Evolutionary conservation across 305 asterid species (phyloP), one percentile per base, ranked within the genome.

Genomic region (Rubia tinctorum): DNA sequence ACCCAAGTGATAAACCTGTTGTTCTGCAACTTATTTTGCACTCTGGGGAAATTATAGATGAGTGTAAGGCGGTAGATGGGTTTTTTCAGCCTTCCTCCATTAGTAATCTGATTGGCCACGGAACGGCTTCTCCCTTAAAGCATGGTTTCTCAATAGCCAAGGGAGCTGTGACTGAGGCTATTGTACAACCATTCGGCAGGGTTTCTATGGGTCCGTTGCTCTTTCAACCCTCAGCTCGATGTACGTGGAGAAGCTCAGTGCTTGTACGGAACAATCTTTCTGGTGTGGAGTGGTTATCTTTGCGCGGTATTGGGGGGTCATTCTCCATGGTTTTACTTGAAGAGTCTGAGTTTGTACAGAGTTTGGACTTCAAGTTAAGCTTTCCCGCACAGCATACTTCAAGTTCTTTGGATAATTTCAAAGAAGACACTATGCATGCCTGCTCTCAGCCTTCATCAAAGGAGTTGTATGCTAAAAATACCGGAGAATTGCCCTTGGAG

Each of bases 241-340:
- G 99, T 79, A 89, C 86, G 72, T 95, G 99, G 98, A 86, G 78
- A 77, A 88, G 97, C 77, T 88, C 98, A 40, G 90, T 84, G 51
- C 77, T 95, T 58, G 69, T 95, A 73, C 86, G 99, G 86, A 95
- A 87, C 77, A 95, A 92, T 81, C 91, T 90, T 75, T 82, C 99
- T 71, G 98, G 97, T 72, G 93, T 89, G 45, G 99, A 94, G 83
- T 90, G 97, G 99, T 56, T 92, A 68, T 59, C 88, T 72, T 82
- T 92, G 66, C 87, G 74, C 73, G 99, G 97, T 66, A 79, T 77
- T 60, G 99, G 99, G 17, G 96, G 99, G 27, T 87, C 90, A 37
- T 78, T 83, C 77, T 88, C 96, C n/a, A 76, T 92, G 82, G 86
- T 84, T 40, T 76, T 94, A 80, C 84, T 85, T 53, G 96, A 91